Evolutionary conservation across 495 filamentous ascomycete species (phyloP), one percentile per base, ranked within the genome.

Genomic region (Neurospora sp.): DNA sequence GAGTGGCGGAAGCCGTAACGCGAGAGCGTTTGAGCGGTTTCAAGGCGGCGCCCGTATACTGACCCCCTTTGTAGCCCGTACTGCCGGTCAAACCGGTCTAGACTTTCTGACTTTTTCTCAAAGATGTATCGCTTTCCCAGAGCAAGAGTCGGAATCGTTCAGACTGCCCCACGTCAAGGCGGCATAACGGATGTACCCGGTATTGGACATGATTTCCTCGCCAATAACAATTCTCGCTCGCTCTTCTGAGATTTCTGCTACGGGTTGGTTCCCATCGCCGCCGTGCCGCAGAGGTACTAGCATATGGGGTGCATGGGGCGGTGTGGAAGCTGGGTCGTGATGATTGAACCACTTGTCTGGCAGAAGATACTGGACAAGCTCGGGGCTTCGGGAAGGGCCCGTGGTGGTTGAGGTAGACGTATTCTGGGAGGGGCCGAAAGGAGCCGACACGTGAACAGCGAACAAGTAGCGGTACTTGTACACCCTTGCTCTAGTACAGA

Each of bases 341-440:
- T 27, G 11, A 22, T 59, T 6, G 48, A 59, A 59, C n/a, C n/a
- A 59, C 48, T 59, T 59, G 48, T 59, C 48, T 20, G 10, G 48
- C 20, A 59, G n/a, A 22, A 12, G n/a, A 12, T 59, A 44, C 53
- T 75, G 39, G 68, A 74, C 39, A 75, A 69, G 68, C 71, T 37
- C 70, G 75, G 73, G 71, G 9, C 11, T 71, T 77, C 74, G 70
- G 76, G 71, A 75, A 77, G 20, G 46, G 69, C 40, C 72, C 74
- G 70, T 70, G 70, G 48, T 69, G 71, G n/a, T 72, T 68, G 72
- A 72, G 42, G 70, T 68, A 40, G 69, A 40, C 53, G 53, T 16
- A 5, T 59, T 59, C 14, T 27, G 48, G 2, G 27, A 59, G 74
- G 72, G 35, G 48, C 71, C 35, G 40, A 71, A 68, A 72, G 40